Base-by-base conservation (phyloP, 306 rosid species). In the Rosa persica region DNA sequence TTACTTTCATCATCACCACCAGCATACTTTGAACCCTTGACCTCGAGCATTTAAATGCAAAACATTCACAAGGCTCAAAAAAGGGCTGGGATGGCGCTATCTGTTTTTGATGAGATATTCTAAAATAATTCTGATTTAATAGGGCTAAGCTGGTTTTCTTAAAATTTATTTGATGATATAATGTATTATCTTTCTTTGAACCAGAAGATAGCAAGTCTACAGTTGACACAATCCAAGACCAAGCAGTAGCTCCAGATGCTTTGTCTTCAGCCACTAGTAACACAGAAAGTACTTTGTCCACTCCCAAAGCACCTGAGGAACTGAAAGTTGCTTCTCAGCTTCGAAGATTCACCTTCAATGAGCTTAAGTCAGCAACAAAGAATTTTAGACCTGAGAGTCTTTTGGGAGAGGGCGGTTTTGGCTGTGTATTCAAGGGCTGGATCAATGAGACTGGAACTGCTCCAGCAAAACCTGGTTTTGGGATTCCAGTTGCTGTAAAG, bases 351-450 rank as follows among this genome's bases (percentile, higher is more conserved):
- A 42, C 76, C 67, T 87, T 76, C 62, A 40, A 74, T 30, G 88
- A 90, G 75, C 89, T 92, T 7, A 86, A 70, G 78, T 57, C 76
- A 22, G 89, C 87, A 27, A 80, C 97, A 23, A 61, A 75, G n/a
- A 83, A 80, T 22, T 92, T 92, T 10, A 80, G 77, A 44, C 78
- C 81, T 8, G 86, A 80, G 76, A 62, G 70, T 79, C 78, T 85
- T 64, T 81, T 87, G 69, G 95, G 95, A 0, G 86, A 84, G 19
- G 92, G 92, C 0, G 93, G 95, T 0, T 89, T 89, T 79, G 95
- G 97, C 20, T 42, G 79, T 2, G 95, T 90, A 2, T 89, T 16
- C 57, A 92, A 90, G 74, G 95, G 97, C 9, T 87, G 89, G 91
- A 72, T 89, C 4, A 72, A 54, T 23, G 81, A 43, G 3, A 16